Evolutionary conservation across 1,284 basidiomycete genomes (phyloP).

Genomic region (Mycosarcoma maydis): DNA sequence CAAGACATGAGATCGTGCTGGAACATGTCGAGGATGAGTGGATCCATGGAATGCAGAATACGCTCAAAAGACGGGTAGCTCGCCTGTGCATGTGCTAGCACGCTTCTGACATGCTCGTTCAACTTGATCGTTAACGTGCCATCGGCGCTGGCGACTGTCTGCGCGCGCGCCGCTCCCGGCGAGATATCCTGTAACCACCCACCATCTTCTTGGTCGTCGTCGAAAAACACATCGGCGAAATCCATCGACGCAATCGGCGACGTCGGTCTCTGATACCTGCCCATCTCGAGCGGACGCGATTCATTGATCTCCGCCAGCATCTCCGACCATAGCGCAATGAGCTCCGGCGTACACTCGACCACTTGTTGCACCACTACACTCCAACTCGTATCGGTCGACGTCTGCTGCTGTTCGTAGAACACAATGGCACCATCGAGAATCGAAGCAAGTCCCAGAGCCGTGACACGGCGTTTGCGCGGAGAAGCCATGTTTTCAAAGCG

Average conservation of each 20-base stretch:
- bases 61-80: slow-evolving; percentile 27
- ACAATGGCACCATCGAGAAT: slow-evolving; percentile 32
- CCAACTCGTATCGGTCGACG: background rate
- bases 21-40: slow-evolving; percentile 60
- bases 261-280: slow-evolving; percentile 34
- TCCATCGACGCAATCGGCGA: slow-evolving; percentile 50
- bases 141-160: slow-evolving; percentile 45
- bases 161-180: slow-evolving; percentile 52
- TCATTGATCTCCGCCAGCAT: slow-evolving; percentile 56
- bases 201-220: slow-evolving; percentile 35
- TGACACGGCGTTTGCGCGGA: slow-evolving; percentile 50
- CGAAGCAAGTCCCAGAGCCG: slow-evolving; percentile 54
- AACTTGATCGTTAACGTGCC: slow-evolving; percentile 42
- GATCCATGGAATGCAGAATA: slow-evolving; percentile 51
- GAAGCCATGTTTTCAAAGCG: slow-evolving; percentile 61
- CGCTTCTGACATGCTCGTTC: slow-evolving; percentile 33
- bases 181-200: slow-evolving; percentile 58
- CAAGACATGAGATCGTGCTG: slow-evolving; percentile 46
- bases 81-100: slow-evolving; percentile 49
- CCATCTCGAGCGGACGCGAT: slow-evolving; percentile 20
- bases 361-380: slow-evolving; percentile 11
- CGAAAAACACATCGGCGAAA: slow-evolving; percentile 33
- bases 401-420: slow-evolving; percentile 11
- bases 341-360: slow-evolving; percentile 35
- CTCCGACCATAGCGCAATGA: slow-evolving; percentile 62